Percentiles rank a stretch among this genome's conserved stretches.
These are phyloP conservation scores for Syzygium aromaticum DNA, from an alignment of 345 rosid species.

Conservation along the genomic window DNA sequence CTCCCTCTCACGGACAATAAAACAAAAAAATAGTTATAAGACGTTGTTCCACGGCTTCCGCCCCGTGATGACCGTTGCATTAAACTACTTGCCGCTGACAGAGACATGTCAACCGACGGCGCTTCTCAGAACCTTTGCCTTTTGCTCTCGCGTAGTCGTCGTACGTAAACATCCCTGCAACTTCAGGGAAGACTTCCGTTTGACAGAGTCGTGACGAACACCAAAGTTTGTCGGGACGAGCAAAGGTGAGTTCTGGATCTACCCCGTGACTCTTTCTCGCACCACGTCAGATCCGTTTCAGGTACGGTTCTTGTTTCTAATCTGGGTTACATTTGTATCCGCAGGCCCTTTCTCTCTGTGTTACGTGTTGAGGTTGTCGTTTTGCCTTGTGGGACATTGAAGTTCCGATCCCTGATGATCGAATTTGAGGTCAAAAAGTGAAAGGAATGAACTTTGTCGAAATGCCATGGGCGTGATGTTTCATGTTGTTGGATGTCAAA, in stretches of 20 bases:
- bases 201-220: accelerated
- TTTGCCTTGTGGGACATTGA: neutral
- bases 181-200: neutral
- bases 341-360: too few relatives aligned
- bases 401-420: neutral
- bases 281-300: neutral
- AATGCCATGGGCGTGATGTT: neutral
- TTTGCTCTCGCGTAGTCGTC: neutral
- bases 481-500: neutral
- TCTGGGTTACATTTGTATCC: neutral
- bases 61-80: too few relatives aligned
- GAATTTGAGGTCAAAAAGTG: neutral
- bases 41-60: too few relatives aligned
- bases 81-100: too few relatives aligned
- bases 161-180: neutral
- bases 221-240: neutral
- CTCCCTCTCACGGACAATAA: too few relatives aligned
- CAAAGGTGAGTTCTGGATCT: neutral
- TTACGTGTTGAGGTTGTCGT: neutral
- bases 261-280: neutral
- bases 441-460: neutral
- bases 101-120: too few relatives aligned
- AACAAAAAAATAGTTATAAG: too few relatives aligned
- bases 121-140: neutral
- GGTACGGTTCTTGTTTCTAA: neutral